Evolutionary conservation across 306 rosid species (phyloP).

Genomic region (Boehmeria nivea): DNA sequence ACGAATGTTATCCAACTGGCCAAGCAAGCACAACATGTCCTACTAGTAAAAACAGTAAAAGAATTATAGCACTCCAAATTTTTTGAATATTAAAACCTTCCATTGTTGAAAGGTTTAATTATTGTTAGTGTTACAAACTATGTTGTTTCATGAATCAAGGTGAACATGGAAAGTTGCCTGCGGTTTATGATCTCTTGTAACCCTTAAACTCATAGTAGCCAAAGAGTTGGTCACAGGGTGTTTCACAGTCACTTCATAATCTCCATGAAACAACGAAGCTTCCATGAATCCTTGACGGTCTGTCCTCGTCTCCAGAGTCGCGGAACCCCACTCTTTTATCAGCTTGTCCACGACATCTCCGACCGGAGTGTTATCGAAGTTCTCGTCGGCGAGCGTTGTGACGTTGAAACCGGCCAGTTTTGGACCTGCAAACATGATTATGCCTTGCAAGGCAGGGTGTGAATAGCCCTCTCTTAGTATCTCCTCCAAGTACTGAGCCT

Average conservation of each 20-base stretch:
- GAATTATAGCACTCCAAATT: too few relatives aligned
- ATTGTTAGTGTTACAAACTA: not conserved
- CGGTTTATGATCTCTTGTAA: constrained; percentile 32
- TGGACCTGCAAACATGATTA: constrained; percentile 72
- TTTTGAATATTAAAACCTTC: too few relatives aligned
- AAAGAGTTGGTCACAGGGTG: constrained; percentile 39
- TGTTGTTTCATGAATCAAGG: constrained; percentile 24
- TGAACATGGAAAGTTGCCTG: constrained; percentile 27
- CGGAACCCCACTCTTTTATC: constrained; percentile 51
- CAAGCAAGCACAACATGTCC: too few relatives aligned
- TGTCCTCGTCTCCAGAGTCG: constrained; percentile 27
- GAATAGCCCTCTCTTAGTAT: constrained; percentile 61
- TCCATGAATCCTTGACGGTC: constrained; percentile 46
- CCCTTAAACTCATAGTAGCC: constrained; percentile 32
- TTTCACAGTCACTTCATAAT: constrained; percentile 50
- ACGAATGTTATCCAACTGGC: too few relatives aligned
- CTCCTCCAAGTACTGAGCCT: constrained; percentile 65
- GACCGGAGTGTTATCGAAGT: constrained; percentile 50
- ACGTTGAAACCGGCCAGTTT: constrained; percentile 49
- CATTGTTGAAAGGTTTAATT: too few relatives aligned
- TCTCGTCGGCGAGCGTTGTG: constrained; percentile 39
- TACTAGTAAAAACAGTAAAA: too few relatives aligned
- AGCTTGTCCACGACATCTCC: constrained; percentile 80
- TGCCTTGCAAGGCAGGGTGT: constrained; percentile 72
- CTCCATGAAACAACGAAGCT: constrained; percentile 61